Evolutionary conservation across 768 basidiomycete genomes (phyloP), one percentile per base, ranked within the genome.

Genomic region (Cystofilobasidium ferigula): DNA sequence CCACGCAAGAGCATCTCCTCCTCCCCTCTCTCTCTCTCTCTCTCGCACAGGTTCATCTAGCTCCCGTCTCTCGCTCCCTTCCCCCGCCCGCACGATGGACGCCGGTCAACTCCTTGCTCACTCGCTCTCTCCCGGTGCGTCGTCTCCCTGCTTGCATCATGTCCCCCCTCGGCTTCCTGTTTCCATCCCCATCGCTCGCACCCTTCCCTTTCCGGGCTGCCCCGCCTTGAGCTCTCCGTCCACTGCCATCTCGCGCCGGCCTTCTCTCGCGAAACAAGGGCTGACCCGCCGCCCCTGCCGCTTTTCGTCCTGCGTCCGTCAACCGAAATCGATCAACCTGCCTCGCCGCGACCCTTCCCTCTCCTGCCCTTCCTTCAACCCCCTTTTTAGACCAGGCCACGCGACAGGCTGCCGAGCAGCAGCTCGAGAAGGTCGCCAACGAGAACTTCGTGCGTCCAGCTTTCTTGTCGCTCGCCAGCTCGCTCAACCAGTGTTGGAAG

Each of bases 401-500:
- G 82, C 89, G 93, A 84, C 84, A 91, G 76, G 84, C 84, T 83
- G 93, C 93, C 67, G 87, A 89, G 13, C 82, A 86, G 77, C 85
- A 92, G 77, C 85, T 97, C 69, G 91, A 94, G 79, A 81, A 78
- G 69, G 90, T 89, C 34, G 82, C 88, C 48, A 80, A 84, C 75
- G 88, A 89, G 74, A 92, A 89, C 83, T 95, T 88, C 75, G 92
- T 94, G 73, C 73, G 89, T 78, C 69, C n/a, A n/a, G n/a, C n/a
- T n/a, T n/a, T n/a, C n/a, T n/a, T n/a, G n/a, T n/a, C n/a, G n/a
- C n/a, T n/a, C n/a, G n/a, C n/a, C n/a, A n/a, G n/a, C n/a, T n/a
- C n/a, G n/a, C n/a, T n/a, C n/a, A n/a, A n/a, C n/a, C n/a, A n/a
- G n/a, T 30, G 51, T 30, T 24, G 30, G 22, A 30, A 13, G 12